Conservation (phyloP, 78 protist genomes). For the Speleostelium caveatum region DNA sequence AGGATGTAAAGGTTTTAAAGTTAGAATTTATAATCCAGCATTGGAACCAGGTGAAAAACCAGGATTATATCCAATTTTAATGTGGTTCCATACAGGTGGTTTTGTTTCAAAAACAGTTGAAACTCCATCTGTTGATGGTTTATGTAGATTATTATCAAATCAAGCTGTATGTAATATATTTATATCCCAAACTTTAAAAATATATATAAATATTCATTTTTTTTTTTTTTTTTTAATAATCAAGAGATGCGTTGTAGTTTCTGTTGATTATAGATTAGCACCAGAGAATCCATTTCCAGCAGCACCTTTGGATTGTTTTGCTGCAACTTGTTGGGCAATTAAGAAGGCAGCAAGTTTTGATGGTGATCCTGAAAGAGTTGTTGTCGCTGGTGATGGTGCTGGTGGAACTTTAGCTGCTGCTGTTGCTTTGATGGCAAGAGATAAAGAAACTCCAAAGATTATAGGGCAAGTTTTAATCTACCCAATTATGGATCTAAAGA, state of each 20-base stretch:
- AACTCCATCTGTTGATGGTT: constrained; percentile 73
- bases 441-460: constrained; percentile 45
- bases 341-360: constrained; percentile 51
- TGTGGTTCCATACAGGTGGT: constrained; percentile 81
- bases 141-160: constrained; percentile 56
- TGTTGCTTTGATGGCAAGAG: constrained; percentile 73
- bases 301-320: constrained; percentile 75
- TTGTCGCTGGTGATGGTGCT: constrained; percentile 73
- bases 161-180: constrained; percentile 33
- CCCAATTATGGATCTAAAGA: constrained; percentile 63
- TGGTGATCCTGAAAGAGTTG: constrained; percentile 74
- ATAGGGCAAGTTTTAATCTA: constrained; percentile 53
- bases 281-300: constrained; percentile 70
- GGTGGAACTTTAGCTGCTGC: constrained; percentile 81
- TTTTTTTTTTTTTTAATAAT: not conserved
- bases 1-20: constrained; percentile 72
- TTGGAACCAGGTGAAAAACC: constrained; percentile 53
- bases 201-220: not conserved
- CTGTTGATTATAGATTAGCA: constrained; percentile 79
- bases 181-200: not conserved
- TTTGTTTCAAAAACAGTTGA: constrained; percentile 62
- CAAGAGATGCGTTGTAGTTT: constrained; percentile 50
- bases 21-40: constrained; percentile 68
- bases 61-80: constrained; percentile 41
- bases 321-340: constrained; percentile 80